Evolutionary conservation across 1,284 basidiomycete species (phyloP), one percentile per base, ranked within the genome.

Genomic region (Singerocomus rubriflavus): DNA sequence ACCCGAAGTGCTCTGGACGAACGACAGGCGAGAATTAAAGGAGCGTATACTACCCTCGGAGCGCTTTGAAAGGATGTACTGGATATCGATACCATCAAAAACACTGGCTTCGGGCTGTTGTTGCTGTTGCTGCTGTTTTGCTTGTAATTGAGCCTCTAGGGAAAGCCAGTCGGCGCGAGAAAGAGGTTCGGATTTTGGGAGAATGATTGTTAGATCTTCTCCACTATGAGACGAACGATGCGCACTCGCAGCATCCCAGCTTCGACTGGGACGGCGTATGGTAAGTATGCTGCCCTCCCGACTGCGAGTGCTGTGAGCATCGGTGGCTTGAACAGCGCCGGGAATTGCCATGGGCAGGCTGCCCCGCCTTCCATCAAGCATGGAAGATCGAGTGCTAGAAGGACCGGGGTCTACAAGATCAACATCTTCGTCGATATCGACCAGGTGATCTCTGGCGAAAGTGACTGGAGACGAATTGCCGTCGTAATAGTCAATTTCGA

Each of bases 261-360:
- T 82, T 54, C 73, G 71, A 59, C 78, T 83, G 14, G 75, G 74
- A 32, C 81, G 70, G 38, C 82, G 75, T 17, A 80, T 57, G 11
- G 79, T 80, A 26, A 71, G 68, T 27, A 75, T 59, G 55, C 75
- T 78, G 41, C 71, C 73, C 61, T 81, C 81, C 37, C 77, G 70
- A 37, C 76, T 73, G 32, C 76, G 69, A 31, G 41, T 46, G 40
- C 48, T 47, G 16, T 56, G 58, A 14, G 51, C 40, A 34, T 68
- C 62, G 17, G 46, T 49, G 34, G 17, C 6, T 42, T 55, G 60
- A 21, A 45, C 25, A 32, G 48, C 47, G 45, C 60, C 69, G 36
- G 75, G 74, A n/a, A 78, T 76, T 37, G 72, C 66, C 57, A 77
- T 71, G 21, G 78, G 76, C 26, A 73, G 55, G 51, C 72, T 79